Base-by-base conservation (phyloP, 306 rosid species). In the Gastrolobium villosum region DNA sequence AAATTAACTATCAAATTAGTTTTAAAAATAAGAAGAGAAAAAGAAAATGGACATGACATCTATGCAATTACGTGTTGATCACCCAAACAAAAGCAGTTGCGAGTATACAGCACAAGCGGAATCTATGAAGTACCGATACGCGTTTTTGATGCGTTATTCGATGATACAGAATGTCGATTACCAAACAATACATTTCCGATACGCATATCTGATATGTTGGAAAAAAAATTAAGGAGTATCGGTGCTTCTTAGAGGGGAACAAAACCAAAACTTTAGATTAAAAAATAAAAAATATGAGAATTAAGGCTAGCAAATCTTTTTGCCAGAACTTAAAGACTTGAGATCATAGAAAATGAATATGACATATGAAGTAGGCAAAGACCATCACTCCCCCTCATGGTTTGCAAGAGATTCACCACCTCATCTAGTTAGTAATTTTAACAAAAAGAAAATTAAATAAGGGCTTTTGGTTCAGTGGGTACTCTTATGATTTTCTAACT, bases 401-500 rank as follows among this genome's bases (percentile, higher is more conserved):
- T 6, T 50, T 62, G 48, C 66, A 30, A 49, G 61, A 50, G 49
- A 41, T 50, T 55, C 61, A 55, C 20, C 56, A 43, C 77, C 5
- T 6, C 65, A 49, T 63, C 44, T 3, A 45, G 31, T 53, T 3
- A 45, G 31, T 53, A 59, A 31, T 40, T 73, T 76, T 3, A 20
- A 10, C 44, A 45, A 20, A 9, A 31, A 31, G 0, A 41, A 71
- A 36, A 11, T 6, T 0, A 28, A 34, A 20, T 1, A 5, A 36
- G 43, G 76, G 30, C 56, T 43, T 14, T 14, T 5, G 49, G 54
- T 37, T 28, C 60, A 10, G 2, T 11, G n/a, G 14, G 32, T 52
- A 28, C 34, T 10, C 36, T 62, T 62, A 10, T n/a, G 45, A 73
- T 56, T 73, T 73, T 44, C 57, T 59, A 57, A 39, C 57, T 66